Base-by-base conservation (phyloP, 148 eudicot genomes). In the Arctostaphylos glauca region DNA sequence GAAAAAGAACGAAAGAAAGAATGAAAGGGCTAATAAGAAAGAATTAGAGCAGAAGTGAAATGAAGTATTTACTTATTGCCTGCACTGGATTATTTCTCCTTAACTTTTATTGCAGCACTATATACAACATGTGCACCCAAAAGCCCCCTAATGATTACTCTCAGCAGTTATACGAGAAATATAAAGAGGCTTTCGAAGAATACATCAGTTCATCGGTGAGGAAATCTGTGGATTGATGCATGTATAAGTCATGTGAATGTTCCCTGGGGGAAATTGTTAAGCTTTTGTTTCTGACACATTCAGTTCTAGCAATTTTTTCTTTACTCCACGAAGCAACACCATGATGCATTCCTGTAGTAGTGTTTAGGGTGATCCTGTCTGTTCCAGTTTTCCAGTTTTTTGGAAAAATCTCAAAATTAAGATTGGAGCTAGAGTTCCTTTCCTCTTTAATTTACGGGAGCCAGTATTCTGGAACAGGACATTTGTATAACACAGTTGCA, bases 61-160 rank as follows among this genome's bases (percentile, higher is more conserved):
- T 10, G 7, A 56, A 52, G 15, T 18, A 54, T 15, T 5, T 25
- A 25, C 50, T 75, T 50, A 5, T 10, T 13, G 18, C 12, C 13
- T 50, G 31, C 4, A 44, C 15, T 44, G 71, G 18, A 50, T 4
- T 59, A 38, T 74, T 58, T 81, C n/a, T 81, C 79, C 79, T 81
- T 81, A 23, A 74, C 58, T 44, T 9, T 19, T 44, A 50, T 80
- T 83, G 23, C 82, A 87, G 89, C 43, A 84, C 85, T 44, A 77
- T 88, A 66, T 86, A 84, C 71, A 73, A 84, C 72, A 84, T 88
- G 90, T 88, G 90, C 80, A 86, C 88, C 25, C 88, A 88, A 71
- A 86, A 88, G 62, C 87, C 86, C 49, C 88, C 90, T 64, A 80
- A 86, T 48, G 87, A 88, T 76, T 88, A 88, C 74, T 86, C 88